Conservation (phyloP, 2,329 filamentous ascomycete genomes). For the Xylariaceae sp. region DNA sequence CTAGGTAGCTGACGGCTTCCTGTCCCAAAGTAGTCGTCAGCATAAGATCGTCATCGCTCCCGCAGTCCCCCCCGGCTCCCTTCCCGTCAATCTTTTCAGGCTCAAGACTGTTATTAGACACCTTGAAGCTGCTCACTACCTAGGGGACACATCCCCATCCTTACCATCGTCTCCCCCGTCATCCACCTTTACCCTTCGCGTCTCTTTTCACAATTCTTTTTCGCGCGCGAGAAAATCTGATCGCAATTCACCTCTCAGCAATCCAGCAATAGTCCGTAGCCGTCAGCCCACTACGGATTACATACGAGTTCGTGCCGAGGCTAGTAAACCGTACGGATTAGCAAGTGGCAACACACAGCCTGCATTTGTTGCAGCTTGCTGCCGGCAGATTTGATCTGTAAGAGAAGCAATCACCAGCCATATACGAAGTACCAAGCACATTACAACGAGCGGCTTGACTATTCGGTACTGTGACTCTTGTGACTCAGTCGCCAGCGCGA, state of each 20-base stretch:
- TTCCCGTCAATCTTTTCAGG: conserved; percentile 11
- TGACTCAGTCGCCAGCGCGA: conserved; percentile 9
- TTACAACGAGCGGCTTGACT: conserved; percentile 9
- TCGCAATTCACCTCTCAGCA: neutral
- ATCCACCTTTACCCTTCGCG: neutral
- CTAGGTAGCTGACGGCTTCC: conserved; percentile 3
- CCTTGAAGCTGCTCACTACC: neutral
- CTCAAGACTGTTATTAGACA: conserved; percentile 8
- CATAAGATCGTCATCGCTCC: conserved; percentile 19
- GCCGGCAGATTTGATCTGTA: neutral
- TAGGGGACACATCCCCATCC: neutral
- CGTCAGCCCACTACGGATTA: too few species aligned
- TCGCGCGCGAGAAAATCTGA: neutral
- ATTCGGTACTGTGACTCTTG: conserved; percentile 1
- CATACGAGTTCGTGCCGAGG: too few species aligned
- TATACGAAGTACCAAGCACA: neutral
- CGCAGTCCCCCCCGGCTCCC: conserved; percentile 3
- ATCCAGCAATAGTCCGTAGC: neutral
- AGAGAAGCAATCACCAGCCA: conserved; percentile 15
- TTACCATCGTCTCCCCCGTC: neutral
- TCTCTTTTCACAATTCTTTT: too few species aligned
- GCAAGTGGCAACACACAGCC: conserved; percentile 6
- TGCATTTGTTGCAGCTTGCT: conserved; percentile 5
- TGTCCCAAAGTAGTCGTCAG: conserved; percentile 16
- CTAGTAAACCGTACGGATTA: too few species aligned